Percentiles rank a stretch among this genome's conserved stretches.
Evolutionary conservation across 257 asterid species (phyloP).

Genomic region (Lantana camara): DNA sequence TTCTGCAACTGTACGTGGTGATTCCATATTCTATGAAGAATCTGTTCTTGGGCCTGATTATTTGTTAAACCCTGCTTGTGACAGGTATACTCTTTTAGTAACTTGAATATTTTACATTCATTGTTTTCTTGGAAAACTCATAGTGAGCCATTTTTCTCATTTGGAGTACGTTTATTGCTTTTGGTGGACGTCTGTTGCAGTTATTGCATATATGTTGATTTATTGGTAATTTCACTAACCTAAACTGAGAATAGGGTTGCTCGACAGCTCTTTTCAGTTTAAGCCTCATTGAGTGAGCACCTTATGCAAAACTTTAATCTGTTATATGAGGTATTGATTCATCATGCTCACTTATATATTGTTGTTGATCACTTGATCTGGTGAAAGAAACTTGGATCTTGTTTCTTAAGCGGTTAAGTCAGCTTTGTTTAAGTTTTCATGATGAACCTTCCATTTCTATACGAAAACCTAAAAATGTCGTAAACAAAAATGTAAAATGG

Average conservation of each 20-base stretch:
- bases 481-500: no score
- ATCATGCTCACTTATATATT: not conserved
- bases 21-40: not conserved
- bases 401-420: not conserved
- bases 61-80: no score
- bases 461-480: no score
- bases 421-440: not conserved
- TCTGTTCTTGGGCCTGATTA: not conserved
- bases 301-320: not conserved
- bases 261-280: not conserved
- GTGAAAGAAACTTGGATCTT: conserved; percentile 2
- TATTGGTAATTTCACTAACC: no score
- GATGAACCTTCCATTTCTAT: no score
- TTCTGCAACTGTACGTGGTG: not conserved
- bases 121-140: not conserved
- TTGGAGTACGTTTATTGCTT: not conserved
- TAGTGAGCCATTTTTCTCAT: not conserved
- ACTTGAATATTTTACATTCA: not conserved
- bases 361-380: not conserved
- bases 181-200: no score
- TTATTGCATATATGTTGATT: no score
- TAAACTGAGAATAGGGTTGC: no score
- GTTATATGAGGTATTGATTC: not conserved
- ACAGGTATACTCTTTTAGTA: no score
- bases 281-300: not conserved